phyloP scores from a whole-genome alignment of 805 yeast genomes.

The Hanseniaspora taiwanica region DNA sequence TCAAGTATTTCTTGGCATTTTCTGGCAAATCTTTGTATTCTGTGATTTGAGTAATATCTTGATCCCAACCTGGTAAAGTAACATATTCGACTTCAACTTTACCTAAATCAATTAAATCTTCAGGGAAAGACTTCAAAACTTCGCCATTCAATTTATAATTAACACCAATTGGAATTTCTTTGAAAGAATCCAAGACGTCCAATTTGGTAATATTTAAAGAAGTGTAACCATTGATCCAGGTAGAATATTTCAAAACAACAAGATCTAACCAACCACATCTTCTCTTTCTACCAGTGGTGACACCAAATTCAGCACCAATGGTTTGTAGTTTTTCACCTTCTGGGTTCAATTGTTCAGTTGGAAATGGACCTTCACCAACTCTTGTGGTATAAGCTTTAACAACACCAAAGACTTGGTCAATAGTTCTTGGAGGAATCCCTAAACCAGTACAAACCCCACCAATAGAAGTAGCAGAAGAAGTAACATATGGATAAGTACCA shows the following conservation, averaged over 20 bases:
- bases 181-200: conserved; percentile 84
- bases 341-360: conserved; percentile 86
- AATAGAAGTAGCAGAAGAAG: conserved; percentile 89
- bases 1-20: conserved; percentile 74
- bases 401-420: conserved; percentile 80
- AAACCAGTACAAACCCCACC: conserved; percentile 97
- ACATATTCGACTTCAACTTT: conserved; percentile 87
- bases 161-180: conserved; percentile 79
- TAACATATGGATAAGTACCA: conserved; percentile 96
- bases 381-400: conserved; percentile 98
- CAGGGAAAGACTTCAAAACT: conserved; percentile 73
- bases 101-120: conserved; percentile 68
- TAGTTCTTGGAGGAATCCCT: conserved; percentile 84
- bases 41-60: conserved; percentile 61
- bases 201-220: conserved; percentile 87
- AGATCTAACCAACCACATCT: conserved; percentile 99
- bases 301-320: conserved; percentile 94
- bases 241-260: conserved; percentile 85
- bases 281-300: conserved; percentile 97
- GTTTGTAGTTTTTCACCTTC: conserved; percentile 78
- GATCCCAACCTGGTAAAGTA: conserved; percentile 90
- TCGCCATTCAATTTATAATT: conserved; percentile 73
- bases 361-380: conserved; percentile 99
- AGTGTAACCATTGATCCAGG: conserved; percentile 89
- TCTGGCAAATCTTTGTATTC: conserved; percentile 71